phyloP scores from a whole-genome alignment of 2,329 filamentous ascomycete species.

The Aspergillus sp. region DNA sequence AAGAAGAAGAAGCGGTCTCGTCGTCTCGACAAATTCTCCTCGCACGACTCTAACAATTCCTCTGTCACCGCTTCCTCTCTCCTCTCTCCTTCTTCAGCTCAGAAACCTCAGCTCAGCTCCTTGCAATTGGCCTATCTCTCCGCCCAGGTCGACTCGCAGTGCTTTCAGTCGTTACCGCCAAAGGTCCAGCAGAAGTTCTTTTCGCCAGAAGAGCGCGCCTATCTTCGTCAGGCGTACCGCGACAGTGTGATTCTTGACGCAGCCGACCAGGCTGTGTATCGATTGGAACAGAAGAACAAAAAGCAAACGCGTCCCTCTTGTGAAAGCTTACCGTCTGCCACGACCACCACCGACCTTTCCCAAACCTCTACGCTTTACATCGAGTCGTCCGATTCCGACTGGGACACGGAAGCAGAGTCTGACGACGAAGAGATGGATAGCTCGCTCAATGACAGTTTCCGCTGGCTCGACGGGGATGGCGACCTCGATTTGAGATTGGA shows the following conservation, averaged over 20 bases:
- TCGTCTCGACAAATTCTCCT: slow-evolving; percentile 11
- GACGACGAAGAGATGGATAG: slow-evolving; percentile 41
- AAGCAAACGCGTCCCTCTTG: slow-evolving; percentile 29
- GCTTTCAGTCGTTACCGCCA: slow-evolving; percentile 64
- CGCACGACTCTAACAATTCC: background rate
- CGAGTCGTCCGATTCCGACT: slow-evolving; percentile 20
- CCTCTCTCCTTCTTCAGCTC: background rate
- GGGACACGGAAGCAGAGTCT: slow-evolving; percentile 32
- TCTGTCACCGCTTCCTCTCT: slow-evolving; percentile 1
- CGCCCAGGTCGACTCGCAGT: slow-evolving; percentile 55
- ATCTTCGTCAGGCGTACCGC: slow-evolving; percentile 48
- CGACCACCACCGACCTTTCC: slow-evolving; percentile 7
- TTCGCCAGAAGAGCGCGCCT: slow-evolving; percentile 62
- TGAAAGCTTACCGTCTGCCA: slow-evolving; percentile 9
- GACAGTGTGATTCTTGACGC: slow-evolving; percentile 51
- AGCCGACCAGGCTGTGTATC: slow-evolving; percentile 53
- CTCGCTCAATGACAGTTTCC: slow-evolving; percentile 60
- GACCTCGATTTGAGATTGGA: slow-evolving; percentile 65
- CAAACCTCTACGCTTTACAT: slow-evolving; percentile 20
- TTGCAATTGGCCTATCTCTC: slow-evolving; percentile 32
- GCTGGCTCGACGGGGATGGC: slow-evolving; percentile 67
- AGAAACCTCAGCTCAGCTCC: slow-evolving; percentile 22
- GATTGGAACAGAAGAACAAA: slow-evolving; percentile 30
- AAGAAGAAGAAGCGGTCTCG: slow-evolving; percentile 1
- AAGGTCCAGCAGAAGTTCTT: slow-evolving; percentile 67